phyloP scores from a whole-genome alignment of 108 stramenopile genomes.

The Discostella stelligeroides region DNA sequence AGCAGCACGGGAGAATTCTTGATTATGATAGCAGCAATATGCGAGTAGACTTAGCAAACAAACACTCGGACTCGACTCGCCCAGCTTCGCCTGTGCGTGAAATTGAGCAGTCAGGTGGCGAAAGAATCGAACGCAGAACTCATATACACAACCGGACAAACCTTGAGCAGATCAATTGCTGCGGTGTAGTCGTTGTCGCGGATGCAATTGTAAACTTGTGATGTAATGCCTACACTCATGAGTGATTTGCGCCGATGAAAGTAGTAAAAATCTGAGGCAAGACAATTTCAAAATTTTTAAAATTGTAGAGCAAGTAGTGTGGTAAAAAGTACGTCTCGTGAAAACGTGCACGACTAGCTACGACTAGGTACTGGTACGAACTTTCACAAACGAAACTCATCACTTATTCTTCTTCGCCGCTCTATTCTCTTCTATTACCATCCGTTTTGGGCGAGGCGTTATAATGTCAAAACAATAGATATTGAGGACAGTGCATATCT shows the following conservation, averaged over 20 bases:
- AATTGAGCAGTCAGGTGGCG: neutral
- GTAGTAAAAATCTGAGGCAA: no score
- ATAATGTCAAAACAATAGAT: conserved; percentile 91
- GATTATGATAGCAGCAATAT: conserved; percentile 83
- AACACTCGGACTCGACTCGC: conserved; percentile 67
- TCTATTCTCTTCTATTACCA: neutral
- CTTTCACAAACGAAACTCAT: neutral
- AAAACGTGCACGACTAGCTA: no score
- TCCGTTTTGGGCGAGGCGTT: conserved; percentile 42
- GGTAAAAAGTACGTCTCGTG: no score
- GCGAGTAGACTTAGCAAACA: conserved; percentile 82
- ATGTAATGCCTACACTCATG: conserved; percentile 27
- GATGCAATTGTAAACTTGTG: conserved; percentile 37
- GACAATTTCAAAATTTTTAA: no score
- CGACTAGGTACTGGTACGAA: no score
- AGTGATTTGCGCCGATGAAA: neutral
- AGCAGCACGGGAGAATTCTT: conserved; percentile 57
- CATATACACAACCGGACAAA: neutral
- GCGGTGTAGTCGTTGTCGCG: conserved; percentile 32
- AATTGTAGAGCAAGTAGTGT: no score
- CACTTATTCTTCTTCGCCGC: conserved; percentile 1
- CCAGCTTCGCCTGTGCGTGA: conserved; percentile 37
- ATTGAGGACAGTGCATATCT: conserved; percentile 73
- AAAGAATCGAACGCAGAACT: no score
- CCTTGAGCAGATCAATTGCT: conserved; percentile 39